These are phyloP conservation scores for Paraconiothyrium sp. DNA, from an alignment of 2,329 filamentous ascomycete genomes.

Conservation along the genomic window DNA sequence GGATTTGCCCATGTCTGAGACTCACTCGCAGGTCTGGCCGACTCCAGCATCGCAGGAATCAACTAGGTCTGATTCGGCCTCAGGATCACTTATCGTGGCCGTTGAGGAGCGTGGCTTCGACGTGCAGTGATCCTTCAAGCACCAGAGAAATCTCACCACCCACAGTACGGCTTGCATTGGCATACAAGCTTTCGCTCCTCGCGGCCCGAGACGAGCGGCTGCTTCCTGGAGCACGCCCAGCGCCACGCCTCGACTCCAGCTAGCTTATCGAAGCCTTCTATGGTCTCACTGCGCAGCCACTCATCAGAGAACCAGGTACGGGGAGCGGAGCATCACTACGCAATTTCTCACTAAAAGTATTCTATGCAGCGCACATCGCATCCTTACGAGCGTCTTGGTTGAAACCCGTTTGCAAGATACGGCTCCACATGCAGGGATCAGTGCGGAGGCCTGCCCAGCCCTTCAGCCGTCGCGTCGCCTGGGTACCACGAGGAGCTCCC, in stretches of 20 bases:
- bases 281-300: not conserved
- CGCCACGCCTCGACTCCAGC: not conserved
- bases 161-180: too few relatives aligned
- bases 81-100: not conserved
- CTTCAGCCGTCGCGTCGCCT: not conserved
- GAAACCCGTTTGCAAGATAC: not conserved
- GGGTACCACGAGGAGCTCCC: not conserved
- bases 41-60: not conserved
- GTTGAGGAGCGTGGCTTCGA: not conserved
- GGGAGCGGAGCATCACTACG: not conserved
- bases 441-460: not conserved
- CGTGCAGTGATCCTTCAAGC: not conserved
- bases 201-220: not conserved
- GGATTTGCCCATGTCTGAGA: not conserved
- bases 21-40: not conserved
- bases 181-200: not conserved
- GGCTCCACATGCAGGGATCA: not conserved
- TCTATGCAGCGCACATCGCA: not conserved
- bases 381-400: not conserved
- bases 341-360: not conserved
- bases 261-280: not conserved
- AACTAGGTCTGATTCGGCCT: not conserved
- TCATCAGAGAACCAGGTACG: not conserved
- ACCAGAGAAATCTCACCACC: not conserved
- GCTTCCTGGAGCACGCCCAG: not conserved